Evolutionary conservation across 1,284 basidiomycete genomes (phyloP).

Genomic region (Trichosporon coremiiforme): DNA sequence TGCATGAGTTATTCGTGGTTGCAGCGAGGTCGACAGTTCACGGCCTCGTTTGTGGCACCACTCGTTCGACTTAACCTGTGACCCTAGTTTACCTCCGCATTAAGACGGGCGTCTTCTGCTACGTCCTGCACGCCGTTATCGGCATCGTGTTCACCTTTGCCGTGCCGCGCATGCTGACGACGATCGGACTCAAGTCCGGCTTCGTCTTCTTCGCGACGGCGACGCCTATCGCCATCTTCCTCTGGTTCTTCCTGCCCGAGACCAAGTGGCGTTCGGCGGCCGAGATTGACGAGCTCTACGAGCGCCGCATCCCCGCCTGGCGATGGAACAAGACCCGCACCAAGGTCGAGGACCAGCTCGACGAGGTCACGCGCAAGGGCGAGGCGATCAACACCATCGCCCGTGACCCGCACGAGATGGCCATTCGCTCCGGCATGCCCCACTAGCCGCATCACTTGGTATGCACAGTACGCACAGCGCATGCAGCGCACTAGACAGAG

Average conservation of each 20-base stretch:
- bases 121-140: background rate
- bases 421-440: slow-evolving; percentile 3
- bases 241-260: slow-evolving; percentile 40
- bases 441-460: background rate
- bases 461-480: no score
- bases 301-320: slow-evolving; percentile 51
- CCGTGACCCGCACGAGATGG: background rate
- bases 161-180: slow-evolving; percentile 36
- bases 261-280: slow-evolving; percentile 36
- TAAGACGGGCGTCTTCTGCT: slow-evolving; percentile 30
- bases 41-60: no score
- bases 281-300: slow-evolving; percentile 54
- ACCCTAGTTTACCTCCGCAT: slow-evolving; percentile 36
- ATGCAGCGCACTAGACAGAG: background rate
- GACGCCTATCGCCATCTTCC: slow-evolving; percentile 32
- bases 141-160: slow-evolving; percentile 26
- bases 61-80: no score
- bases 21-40: no score
- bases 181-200: slow-evolving; percentile 30
- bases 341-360: slow-evolving; percentile 29
- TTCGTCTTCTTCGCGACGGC: slow-evolving; percentile 37
- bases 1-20: no score
- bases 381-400: background rate
- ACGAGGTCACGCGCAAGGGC: slow-evolving; percentile 7
- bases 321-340: slow-evolving; percentile 46